Percentiles rank a stretch among this genome's conserved stretches.
Evolutionary conservation across 108 stramenopile species (phyloP).

Genomic region (Parietichytrium sp.): DNA sequence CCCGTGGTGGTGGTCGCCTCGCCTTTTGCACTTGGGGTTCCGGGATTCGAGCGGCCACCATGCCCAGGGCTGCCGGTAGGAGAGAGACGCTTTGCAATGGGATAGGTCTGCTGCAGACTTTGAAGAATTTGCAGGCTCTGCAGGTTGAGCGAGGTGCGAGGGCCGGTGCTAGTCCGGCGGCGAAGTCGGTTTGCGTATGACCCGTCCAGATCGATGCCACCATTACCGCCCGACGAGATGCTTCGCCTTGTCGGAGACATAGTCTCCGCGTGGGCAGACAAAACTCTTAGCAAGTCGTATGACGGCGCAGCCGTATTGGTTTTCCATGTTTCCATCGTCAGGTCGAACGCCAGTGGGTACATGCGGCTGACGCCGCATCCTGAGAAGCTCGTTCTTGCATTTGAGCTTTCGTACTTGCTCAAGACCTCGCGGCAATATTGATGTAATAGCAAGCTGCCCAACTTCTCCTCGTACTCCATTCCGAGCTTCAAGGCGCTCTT

Average conservation of each 20-base stretch:
- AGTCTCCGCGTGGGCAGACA: background rate
- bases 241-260: background rate
- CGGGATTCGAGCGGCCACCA: too few species aligned
- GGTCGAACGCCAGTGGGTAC: background rate
- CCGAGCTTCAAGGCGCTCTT: background rate
- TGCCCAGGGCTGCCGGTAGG: too few species aligned
- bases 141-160: too few species aligned
- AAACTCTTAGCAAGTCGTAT: background rate
- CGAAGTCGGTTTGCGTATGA: background rate
- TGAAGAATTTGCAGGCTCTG: too few species aligned
- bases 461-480: background rate
- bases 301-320: background rate
- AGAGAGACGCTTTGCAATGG: too few species aligned
- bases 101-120: too few species aligned
- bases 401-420: background rate
- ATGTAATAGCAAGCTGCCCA: background rate
- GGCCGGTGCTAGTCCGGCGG: background rate
- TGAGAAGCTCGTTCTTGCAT: background rate
- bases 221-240: background rate
- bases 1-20: too few species aligned
- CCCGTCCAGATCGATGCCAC: background rate
- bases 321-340: constrained; percentile 19
- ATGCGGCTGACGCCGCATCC: background rate
- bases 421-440: background rate
- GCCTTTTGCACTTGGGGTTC: too few species aligned